A percentile compares a stretch with the other conserved stretches of the same genome.
These are phyloP conservation scores for Lactifluus pinguis DNA, from an alignment of 768 basidiomycete species.

Conservation along the genomic window DNA sequence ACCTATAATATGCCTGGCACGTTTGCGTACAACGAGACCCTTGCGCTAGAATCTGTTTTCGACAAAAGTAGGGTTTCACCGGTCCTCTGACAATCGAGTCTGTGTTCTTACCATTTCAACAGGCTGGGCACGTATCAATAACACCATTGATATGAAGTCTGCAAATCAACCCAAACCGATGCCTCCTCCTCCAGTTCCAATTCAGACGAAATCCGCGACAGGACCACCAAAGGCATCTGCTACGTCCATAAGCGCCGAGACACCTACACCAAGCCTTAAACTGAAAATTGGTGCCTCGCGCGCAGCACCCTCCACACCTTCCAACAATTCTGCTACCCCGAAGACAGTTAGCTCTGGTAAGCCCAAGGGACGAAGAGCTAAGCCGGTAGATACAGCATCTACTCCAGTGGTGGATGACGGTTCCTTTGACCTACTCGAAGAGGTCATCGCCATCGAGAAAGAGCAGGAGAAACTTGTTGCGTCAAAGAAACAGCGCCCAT, in stretches of 20 bases:
- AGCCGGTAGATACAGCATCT: constrained; percentile 40
- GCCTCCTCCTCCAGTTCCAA: constrained; percentile 19
- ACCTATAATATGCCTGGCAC: constrained; percentile 69
- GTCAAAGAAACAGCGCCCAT: constrained; percentile 19
- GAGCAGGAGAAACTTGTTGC: constrained; percentile 23
- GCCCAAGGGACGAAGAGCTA: constrained; percentile 34
- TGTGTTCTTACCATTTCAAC: constrained; percentile 2
- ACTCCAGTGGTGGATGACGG: constrained; percentile 54
- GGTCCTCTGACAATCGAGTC: neutral
- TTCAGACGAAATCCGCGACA: constrained; percentile 1
- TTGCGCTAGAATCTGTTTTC: constrained; percentile 70
- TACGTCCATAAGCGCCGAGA: constrained; percentile 19
- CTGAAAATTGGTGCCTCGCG: constrained; percentile 23
- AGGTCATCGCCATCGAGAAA: constrained; percentile 69
- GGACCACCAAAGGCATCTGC: neutral
- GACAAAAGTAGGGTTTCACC: constrained; percentile 58
- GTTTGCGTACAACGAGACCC: constrained; percentile 66
- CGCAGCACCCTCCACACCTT: constrained; percentile 16
- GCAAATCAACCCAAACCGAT: constrained; percentile 24
- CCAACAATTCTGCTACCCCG: constrained; percentile 14
- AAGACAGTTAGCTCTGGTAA: constrained; percentile 12
- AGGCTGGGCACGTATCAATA: constrained; percentile 87
- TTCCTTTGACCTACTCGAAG: constrained; percentile 72
- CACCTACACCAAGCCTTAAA: constrained; percentile 28
- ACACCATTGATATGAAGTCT: constrained; percentile 62